Conservation (phyloP, 345 rosid species). For the Boechera divaricarpa region DNA sequence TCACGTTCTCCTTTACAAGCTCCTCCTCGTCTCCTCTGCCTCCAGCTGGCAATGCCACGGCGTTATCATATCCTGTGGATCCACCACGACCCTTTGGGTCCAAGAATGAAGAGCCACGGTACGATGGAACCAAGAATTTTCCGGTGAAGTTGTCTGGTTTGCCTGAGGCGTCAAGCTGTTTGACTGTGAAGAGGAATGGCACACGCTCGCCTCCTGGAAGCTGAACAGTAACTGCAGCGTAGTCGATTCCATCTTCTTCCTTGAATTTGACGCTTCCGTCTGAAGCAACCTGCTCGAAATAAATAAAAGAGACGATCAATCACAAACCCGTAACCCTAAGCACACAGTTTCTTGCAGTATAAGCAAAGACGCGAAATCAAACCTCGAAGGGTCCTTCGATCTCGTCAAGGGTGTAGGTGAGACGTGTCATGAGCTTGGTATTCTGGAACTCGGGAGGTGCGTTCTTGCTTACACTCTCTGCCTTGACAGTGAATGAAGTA, state of each 20-base stretch:
- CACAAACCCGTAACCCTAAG: constrained; percentile 17
- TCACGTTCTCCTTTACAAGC: constrained; percentile 76
- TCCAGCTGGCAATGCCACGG: constrained; percentile 84
- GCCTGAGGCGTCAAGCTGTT: constrained; percentile 87
- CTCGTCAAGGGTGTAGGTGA: constrained; percentile 95
- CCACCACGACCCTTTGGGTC: constrained; percentile 99
- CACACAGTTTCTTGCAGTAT: background rate
- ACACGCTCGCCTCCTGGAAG: constrained; percentile 95
- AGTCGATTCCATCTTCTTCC: constrained; percentile 97
- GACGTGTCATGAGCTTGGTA: constrained; percentile 97
- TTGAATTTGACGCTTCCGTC: constrained; percentile 75
- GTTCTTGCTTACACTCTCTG: constrained; percentile 81
- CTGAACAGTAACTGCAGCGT: constrained; percentile 94
- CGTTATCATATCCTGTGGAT: constrained; percentile 88
- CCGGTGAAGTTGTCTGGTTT: constrained; percentile 84
- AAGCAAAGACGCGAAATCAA: background rate
- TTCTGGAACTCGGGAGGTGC: constrained; percentile 89
- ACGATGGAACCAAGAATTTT: constrained; percentile 78
- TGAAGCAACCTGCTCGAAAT: constrained; percentile 45
- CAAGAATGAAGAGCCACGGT: constrained; percentile 94
- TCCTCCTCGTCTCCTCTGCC: constrained; percentile 96
- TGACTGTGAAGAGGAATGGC: constrained; percentile 93
- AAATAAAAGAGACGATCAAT: constrained; percentile 3
- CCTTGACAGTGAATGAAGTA: constrained; percentile 96
- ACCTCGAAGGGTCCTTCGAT: constrained; percentile 97